Conservation (phyloP, 306 rosid genomes). For the Vachellia collinsii region DNA sequence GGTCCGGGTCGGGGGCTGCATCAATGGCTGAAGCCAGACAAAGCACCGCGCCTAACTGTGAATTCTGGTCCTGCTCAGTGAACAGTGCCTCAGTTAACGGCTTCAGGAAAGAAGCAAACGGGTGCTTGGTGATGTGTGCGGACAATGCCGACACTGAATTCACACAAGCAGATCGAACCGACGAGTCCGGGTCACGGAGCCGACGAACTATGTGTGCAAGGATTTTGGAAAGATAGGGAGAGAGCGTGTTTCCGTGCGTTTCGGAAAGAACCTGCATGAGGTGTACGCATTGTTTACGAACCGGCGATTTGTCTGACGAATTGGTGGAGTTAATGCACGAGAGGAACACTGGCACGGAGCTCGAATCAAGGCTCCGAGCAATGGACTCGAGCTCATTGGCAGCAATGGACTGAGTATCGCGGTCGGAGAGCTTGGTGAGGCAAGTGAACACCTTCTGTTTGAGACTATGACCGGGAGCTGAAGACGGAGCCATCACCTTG, state of each 20-base stretch:
- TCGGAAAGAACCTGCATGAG: constrained; percentile 73
- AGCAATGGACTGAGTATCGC: constrained; percentile 84
- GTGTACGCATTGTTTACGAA: constrained; percentile 81
- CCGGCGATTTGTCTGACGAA: constrained; percentile 80
- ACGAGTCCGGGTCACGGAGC: constrained; percentile 87
- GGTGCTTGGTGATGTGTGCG: constrained; percentile 67
- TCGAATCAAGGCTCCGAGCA: constrained; percentile 64
- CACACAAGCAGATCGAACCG: constrained; percentile 92
- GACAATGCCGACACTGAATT: constrained; percentile 75
- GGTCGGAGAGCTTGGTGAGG: constrained; percentile 94
- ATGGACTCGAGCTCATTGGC: constrained; percentile 71
- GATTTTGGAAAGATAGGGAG: constrained; percentile 76
- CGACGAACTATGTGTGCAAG: constrained; percentile 64
- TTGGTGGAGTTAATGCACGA: constrained; percentile 87
- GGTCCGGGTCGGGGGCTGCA: constrained; percentile 75
- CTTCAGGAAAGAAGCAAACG: constrained; percentile 68
- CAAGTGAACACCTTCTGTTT: constrained; percentile 81
- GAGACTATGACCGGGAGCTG: constrained; percentile 53
- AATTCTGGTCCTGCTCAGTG: constrained; percentile 86
- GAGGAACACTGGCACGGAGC: constrained; percentile 62
- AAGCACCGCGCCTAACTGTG: constrained; percentile 87
- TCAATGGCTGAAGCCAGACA: constrained; percentile 83
- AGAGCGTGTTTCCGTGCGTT: constrained; percentile 67
- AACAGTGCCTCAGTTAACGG: constrained; percentile 82
- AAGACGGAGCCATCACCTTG: constrained; percentile 66